Conservation (phyloP, 2,329 filamentous ascomycete genomes). For the Fusarium stilboides region DNA sequence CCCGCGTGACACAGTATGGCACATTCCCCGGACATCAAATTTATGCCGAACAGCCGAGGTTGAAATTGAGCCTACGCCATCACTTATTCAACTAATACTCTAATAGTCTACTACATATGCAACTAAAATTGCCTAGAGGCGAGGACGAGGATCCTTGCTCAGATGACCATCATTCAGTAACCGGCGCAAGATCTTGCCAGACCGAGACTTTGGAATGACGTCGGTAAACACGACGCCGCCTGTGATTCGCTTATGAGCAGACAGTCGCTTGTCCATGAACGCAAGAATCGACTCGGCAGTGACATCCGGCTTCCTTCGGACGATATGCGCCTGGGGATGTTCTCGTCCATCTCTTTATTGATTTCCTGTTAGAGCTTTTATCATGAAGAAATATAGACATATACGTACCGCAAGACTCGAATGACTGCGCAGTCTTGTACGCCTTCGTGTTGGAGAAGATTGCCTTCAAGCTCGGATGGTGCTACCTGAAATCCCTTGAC, state of each 20-base stretch:
- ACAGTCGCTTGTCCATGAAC: slow-evolving; percentile 13
- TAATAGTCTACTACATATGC: background rate
- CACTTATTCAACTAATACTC: background rate
- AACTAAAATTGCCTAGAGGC: background rate
- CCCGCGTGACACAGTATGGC: background rate
- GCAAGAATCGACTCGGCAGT: slow-evolving; percentile 8
- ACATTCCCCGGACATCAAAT: too few species aligned
- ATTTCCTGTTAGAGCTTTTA: background rate
- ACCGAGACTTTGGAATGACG: slow-evolving; percentile 4
- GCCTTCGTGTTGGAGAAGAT: slow-evolving; percentile 11
- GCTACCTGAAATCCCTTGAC: slow-evolving; percentile 25
- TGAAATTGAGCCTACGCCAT: background rate
- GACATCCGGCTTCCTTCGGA: background rate
- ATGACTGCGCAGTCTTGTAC: slow-evolving; percentile 20
- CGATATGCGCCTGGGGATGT: slow-evolving; percentile 17
- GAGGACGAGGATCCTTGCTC: background rate
- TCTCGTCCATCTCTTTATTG: slow-evolving; percentile 3
- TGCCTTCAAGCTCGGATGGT: slow-evolving; percentile 21
- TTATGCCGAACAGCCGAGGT: background rate
- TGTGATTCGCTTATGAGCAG: slow-evolving; percentile 7
- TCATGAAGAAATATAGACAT: background rate
- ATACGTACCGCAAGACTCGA: slow-evolving; percentile 8
- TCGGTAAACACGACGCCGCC: slow-evolving; percentile 15
- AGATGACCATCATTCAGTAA: slow-evolving; percentile 1
- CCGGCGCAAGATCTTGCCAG: slow-evolving; percentile 21